Base-by-base conservation (phyloP, 495 filamentous ascomycete species). In the Penicillium steckii region DNA sequence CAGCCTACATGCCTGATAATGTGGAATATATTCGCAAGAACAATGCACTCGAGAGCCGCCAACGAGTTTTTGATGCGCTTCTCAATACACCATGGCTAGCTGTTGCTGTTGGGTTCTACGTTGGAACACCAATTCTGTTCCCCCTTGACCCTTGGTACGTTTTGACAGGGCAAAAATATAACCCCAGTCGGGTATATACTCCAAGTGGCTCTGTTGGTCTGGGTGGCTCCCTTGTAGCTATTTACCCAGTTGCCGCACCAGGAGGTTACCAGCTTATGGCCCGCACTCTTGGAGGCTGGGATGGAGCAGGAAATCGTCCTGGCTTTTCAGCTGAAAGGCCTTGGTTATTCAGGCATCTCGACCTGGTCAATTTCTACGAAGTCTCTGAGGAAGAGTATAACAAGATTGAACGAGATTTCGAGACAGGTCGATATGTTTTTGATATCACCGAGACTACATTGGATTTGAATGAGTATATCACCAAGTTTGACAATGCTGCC, bases 211-310 rank as follows among this genome's bases (percentile, higher is more conserved):
- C 73, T 3, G 73, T 83, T 0, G 67, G 66, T 2, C 79, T 79
- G 71, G 83, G 81, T 13, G 82, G 83, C 6, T 71, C 65, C 12
- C 33, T 23, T 46, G 48, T 32, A 13, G 26, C 13, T 19, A 55
- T 55, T 9, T 55, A 55, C 12, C 52, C 52, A 8, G 78, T 83
- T 6, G 81, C 83, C 50, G 72, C 71, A 4, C 82, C 82, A 0
- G 82, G 83, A 3, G 83, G 83, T 0, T 84, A 83, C 55, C 75
- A 80, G 64, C 71, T 82, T 55, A 74, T 76, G 1, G 82, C 76
- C 1, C 59, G 75, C 26, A 84, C 81, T 0, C 75, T 85, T 12
- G 79, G 78, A 0, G 69, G 76, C 23, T 74, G 78, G 45, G 81
- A 86, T 59, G 71, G 73, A n/a, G 71, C 80, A 4, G 79, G 79